Base-by-base conservation (phyloP, 2,329 filamentous ascomycete species). In the Fusarium caatingaense region DNA sequence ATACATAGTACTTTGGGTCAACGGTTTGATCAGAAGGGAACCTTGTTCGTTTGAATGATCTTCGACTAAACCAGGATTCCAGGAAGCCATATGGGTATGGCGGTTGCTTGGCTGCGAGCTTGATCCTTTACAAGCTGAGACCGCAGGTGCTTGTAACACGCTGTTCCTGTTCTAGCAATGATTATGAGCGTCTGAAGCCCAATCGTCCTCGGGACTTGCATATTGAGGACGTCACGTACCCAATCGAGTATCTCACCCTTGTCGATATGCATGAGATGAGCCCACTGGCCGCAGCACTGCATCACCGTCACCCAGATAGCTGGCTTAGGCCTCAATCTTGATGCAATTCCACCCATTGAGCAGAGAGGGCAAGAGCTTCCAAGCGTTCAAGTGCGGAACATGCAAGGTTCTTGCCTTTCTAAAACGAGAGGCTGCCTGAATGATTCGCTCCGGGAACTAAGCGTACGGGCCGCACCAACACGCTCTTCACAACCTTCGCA, bases 121-220 rank as follows among this genome's bases (percentile, higher is more conserved):
- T 53, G 32, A 57, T 54, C 55, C 20, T 54, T 60, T 66, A 45
- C 32, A 60, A 64, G 59, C 60, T 68, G 60, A 67, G 57, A 61
- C 44, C 34, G 56, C 54, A 60, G 64, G 40, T 61, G 64, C 34
- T 51, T n/a, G 47, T 56, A 67, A 57, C 51, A 56, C 42, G 56
- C 61, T 37, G 56, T 60, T 54, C 69, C 71, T 45, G 45, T 67
- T 75, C 57, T 59, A 74, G 69, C 56, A 30, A 45, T 20, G 28
- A 64, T 57, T 42, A 46, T n/a, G 49, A 61, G 62, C 41, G 45
- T 21, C 40, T 57, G 23, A 34, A 58, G 58, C 45, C 51, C 48
- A 53, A 67, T 51, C 46, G 51, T 57, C 45, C 47, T 57, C 51
- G 57, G 54, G 55, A 72, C 51, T 71, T 68, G 42, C 56, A 69